These are phyloP conservation scores for Syncephalastrum sp. DNA, from an alignment of 371 early-diverging fungal species.

Conservation along the genomic window DNA sequence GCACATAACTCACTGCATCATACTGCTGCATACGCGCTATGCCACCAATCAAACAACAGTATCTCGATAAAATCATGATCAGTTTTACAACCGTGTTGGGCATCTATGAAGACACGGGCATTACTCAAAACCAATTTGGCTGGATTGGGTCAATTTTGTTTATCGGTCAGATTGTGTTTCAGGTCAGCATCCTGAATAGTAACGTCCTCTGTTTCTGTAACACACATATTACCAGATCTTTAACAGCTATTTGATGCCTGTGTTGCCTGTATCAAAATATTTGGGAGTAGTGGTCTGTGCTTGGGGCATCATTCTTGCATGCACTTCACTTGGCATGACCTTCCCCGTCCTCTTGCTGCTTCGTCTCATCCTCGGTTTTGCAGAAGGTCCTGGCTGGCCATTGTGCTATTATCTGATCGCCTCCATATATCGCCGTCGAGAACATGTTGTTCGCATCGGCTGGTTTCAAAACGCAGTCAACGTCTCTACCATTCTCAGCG, in stretches of 20 bases:
- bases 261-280: slow-evolving; percentile 12
- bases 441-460: slow-evolving; percentile 15
- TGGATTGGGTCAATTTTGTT: slow-evolving; percentile 15
- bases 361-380: slow-evolving; percentile 19
- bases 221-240: slow-evolving; percentile 8
- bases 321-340: slow-evolving; percentile 8
- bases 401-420: slow-evolving; percentile 9
- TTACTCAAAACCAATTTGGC: slow-evolving; percentile 8
- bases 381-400: slow-evolving; percentile 20
- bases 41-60: neutral
- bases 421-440: slow-evolving; percentile 17
- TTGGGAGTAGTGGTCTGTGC: slow-evolving; percentile 14
- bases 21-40: too few species aligned
- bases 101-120: slow-evolving; percentile 9
- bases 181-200: slow-evolving; percentile 1
- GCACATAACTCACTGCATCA: too few species aligned
- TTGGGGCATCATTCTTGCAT: slow-evolving; percentile 17
- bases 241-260: slow-evolving; percentile 20
- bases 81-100: slow-evolving; percentile 10
- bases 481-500: slow-evolving; percentile 48
- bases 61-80: slow-evolving; percentile 12
- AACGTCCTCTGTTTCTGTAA: neutral
- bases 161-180: slow-evolving; percentile 9
- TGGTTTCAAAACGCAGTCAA: slow-evolving; percentile 18
- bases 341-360: slow-evolving; percentile 14